Evolutionary conservation across 768 basidiomycete genomes (phyloP), one percentile per base, ranked within the genome.

Genomic region (Lepiota venenata): DNA sequence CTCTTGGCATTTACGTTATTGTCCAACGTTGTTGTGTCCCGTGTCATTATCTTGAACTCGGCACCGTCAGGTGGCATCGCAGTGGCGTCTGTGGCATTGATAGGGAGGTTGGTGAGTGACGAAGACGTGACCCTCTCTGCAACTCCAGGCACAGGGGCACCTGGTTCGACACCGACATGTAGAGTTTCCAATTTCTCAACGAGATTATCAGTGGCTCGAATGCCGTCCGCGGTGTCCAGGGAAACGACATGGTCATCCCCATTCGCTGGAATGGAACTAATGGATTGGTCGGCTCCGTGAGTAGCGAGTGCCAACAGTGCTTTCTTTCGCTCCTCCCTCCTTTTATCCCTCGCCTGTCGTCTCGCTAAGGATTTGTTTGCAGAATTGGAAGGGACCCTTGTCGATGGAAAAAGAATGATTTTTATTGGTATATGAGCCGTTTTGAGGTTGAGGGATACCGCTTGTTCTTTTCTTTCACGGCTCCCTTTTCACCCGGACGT

Each of bases 311-410:
- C 61, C 56, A 72, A 61, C 55, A 75, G 56, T 0, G 66, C 68
- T 58, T 64, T 70, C 36, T 69, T 60, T 52, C 77, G 78, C 56
- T 79, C 74, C 50, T 83, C 82, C 18, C 79, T 69, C 52, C 73
- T 74, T 53, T 73, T 75, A 59, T 85, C 83, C 36, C 81, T 75
- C 25, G 69, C 73, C 46, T 75, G 68, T 15, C 77, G 73, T 14
- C 78, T 73, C 10, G 69, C 69, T 25, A 64, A 62, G 1, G 70
- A 63, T 64, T 78, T 71, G 0, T 69, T 29, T 2, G 21, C 18
- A 8, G 12, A 22, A 6, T 16, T 21, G 14, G 39, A 16, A 18
- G 25, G 1, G 37, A n/a, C 27, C 27, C 20, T 27, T 49, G 12
- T 36, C 56, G 32, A 12, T 61, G 54, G 14, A 50, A 37, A 25